phyloP scores from a whole-genome alignment of 768 basidiomycete species.

The Termitomyces titanicus region DNA sequence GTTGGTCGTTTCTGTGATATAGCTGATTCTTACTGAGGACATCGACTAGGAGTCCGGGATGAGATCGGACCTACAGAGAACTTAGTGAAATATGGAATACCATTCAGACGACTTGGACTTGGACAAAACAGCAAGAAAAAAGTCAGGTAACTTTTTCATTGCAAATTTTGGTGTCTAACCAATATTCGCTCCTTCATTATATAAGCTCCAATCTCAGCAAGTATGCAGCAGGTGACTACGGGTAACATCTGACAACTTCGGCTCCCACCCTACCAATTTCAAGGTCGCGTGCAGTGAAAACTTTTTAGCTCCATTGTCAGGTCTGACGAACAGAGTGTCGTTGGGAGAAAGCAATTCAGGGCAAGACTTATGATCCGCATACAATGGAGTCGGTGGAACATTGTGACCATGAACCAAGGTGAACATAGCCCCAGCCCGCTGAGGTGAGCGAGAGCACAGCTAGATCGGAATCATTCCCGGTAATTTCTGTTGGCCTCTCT shows the following conservation, averaged over 20 bases:
- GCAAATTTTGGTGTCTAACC: background rate
- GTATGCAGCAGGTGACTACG: too few relatives aligned
- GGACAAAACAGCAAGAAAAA: too few relatives aligned
- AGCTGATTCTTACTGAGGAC: too few relatives aligned
- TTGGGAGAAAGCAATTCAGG: conserved; percentile 44
- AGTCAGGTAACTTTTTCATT: too few relatives aligned
- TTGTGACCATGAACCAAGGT: conserved; percentile 29
- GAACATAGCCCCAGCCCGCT: conserved; percentile 14
- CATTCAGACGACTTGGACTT: too few relatives aligned
- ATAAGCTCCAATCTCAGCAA: conserved; percentile 37
- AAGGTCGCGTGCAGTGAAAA: conserved; percentile 33
- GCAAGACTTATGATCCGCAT: conserved; percentile 19
- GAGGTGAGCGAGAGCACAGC: conserved; percentile 2
- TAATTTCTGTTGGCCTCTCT: conserved; percentile 5
- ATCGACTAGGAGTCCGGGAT: too few relatives aligned
- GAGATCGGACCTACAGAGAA: too few relatives aligned
- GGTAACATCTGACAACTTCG: too few relatives aligned
- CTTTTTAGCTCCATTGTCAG: conserved; percentile 44
- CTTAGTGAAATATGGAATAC: too few relatives aligned
- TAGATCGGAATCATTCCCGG: background rate
- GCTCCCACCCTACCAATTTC: conserved; percentile 30
- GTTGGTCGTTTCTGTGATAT: too few relatives aligned
- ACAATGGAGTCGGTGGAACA: conserved; percentile 51
- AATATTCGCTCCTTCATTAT: conserved; percentile 22
- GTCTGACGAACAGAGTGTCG: conserved; percentile 43